phyloP scores from a whole-genome alignment of 139 green algal species.

The Coccomyxa sp. region DNA sequence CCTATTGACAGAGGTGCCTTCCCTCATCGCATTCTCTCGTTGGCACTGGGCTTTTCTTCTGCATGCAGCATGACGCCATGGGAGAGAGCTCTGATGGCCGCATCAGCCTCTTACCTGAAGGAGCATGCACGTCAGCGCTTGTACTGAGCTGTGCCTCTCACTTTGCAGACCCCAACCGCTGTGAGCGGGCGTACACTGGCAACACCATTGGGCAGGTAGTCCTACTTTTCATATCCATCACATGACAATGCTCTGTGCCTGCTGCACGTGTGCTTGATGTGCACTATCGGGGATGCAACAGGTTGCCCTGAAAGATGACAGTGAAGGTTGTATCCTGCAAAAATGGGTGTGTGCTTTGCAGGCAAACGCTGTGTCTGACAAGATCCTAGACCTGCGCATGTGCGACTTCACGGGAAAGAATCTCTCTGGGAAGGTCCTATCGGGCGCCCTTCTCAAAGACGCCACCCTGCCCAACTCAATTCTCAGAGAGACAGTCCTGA shows the following conservation, averaged over 20 bases:
- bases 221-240: no score
- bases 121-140: not conserved
- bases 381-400: constrained; percentile 83
- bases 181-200: constrained; percentile 76
- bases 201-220: constrained; percentile 89
- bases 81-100: not conserved
- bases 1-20: constrained; percentile 53
- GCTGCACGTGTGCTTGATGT: not conserved
- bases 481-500: constrained; percentile 81
- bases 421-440: constrained; percentile 77
- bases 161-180: constrained; percentile 72
- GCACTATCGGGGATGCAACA: not conserved
- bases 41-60: not conserved
- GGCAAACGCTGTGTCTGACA: constrained; percentile 94
- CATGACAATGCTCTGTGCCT: not conserved
- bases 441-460: constrained; percentile 81
- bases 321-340: not conserved
- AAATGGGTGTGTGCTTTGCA: constrained; percentile 21
- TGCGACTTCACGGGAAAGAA: constrained; percentile 70
- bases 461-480: constrained; percentile 60
- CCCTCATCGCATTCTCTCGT: not conserved
- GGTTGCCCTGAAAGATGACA: not conserved
- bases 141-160: no score
- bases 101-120: no score
- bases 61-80: not conserved